Evolutionary conservation across 2,329 filamentous ascomycete genomes (phyloP).

Genomic region (Xylariaceae sp.): DNA sequence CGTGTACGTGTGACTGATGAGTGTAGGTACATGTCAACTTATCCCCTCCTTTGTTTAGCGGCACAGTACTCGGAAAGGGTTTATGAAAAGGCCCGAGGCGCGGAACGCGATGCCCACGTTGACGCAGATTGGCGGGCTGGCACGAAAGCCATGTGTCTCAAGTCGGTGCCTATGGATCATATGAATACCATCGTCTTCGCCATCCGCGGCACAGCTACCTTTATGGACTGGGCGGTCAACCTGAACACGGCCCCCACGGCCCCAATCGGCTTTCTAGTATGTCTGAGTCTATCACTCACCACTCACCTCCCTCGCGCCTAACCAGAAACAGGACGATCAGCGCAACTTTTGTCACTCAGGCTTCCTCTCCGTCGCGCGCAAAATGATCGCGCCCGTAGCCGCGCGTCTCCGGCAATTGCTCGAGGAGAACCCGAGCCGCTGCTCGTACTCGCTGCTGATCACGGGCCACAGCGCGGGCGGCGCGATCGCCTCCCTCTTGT

Average conservation of each 20-base stretch:
- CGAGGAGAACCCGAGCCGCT: constrained; percentile 64
- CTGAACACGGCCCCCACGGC: constrained; percentile 63
- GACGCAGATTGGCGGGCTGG: constrained; percentile 67
- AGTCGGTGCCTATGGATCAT: constrained; percentile 73
- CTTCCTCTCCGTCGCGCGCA: constrained; percentile 70
- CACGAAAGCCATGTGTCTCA: constrained; percentile 84
- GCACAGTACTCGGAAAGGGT: constrained; percentile 73
- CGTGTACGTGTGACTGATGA: constrained; percentile 13
- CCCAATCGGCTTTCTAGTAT: constrained; percentile 62
- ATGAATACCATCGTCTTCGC: constrained; percentile 78
- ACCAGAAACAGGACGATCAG: constrained; percentile 53
- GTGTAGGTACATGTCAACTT: constrained; percentile 65
- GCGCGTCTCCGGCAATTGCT: constrained; percentile 64
- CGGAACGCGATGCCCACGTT: constrained; percentile 65
- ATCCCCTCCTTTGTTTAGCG: constrained; percentile 72
- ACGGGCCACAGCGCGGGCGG: constrained; percentile 86
- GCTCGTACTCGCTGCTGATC: constrained; percentile 68
- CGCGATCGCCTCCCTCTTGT: constrained; percentile 75
- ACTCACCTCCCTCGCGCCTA: constrained; percentile 1
- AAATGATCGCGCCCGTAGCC: constrained; percentile 72
- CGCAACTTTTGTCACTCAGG: constrained; percentile 77
- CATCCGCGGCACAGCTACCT: constrained; percentile 73
- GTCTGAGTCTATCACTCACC: constrained; percentile 6
- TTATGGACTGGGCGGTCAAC: constrained; percentile 86
- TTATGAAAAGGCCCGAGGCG: constrained; percentile 60